These are phyloP conservation scores for Colletotrichum endophyticum DNA, from an alignment of 2,329 filamentous ascomycete genomes.

Conservation along the genomic window DNA sequence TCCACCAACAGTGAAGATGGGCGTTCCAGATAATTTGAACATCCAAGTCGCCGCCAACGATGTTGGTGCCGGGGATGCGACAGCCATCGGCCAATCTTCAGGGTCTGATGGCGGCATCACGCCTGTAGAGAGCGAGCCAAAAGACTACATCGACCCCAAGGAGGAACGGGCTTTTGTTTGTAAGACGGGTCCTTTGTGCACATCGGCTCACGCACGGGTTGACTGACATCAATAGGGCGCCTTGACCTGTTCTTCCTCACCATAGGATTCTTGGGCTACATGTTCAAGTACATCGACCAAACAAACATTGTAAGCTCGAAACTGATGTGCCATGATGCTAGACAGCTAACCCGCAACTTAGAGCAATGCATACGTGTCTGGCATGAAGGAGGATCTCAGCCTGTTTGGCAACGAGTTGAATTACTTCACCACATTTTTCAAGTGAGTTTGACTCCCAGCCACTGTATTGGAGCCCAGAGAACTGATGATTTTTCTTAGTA, in stretches of 20 bases:
- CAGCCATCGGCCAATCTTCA: not conserved
- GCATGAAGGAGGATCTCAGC: conserved; percentile 30
- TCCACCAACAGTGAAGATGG: not conserved
- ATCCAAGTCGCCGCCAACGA: not conserved
- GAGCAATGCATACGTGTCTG: conserved; percentile 31
- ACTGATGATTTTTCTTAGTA: accelerated
- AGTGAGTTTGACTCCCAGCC: not conserved
- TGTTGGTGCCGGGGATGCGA: not conserved
- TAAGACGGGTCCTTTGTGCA: not conserved
- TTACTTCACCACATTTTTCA: conserved; percentile 26
- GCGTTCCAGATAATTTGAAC: not conserved
- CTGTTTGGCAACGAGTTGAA: conserved; percentile 29
- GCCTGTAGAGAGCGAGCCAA: not conserved
- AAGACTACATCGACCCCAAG: not conserved
- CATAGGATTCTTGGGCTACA: conserved; percentile 6
- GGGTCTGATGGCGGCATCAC: not conserved
- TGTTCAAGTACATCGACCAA: conserved; percentile 18
- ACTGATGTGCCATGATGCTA: not conserved
- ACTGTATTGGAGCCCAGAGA: not conserved
- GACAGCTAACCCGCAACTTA: not conserved
- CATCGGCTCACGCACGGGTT: not conserved
- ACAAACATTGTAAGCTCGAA: not conserved
- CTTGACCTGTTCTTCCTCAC: conserved; percentile 7
- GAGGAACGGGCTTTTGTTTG: conserved; percentile 4
- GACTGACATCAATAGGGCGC: not conserved